A percentile compares a stretch with the other conserved stretches of the same genome.
Conservation (phyloP, 345 rosid genomes). For the sweet orange (Citrus sinensis) region DVS_A1.0 CM039167.1:7202501-7203000, state of each 20-base stretch:
- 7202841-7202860: not conserved
- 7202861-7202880: not conserved
- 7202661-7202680: conserved; percentile 19
- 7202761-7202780: not conserved
- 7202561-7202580: conserved; percentile 4
- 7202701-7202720: not conserved
- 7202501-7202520: conserved; percentile 76
- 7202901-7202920: not conserved
- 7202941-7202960: not conserved
- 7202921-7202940: not conserved
- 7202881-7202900: conserved; percentile 8
- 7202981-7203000: conserved; percentile 4
- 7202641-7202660: not conserved
- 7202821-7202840: not conserved
- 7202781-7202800: not conserved
- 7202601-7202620: conserved; percentile 19
- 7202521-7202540: conserved; percentile 66
- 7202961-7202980: not conserved
- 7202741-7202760: not conserved
- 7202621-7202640: conserved; percentile 15
- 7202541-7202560: conserved; percentile 43
- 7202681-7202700: conserved; percentile 10
- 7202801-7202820: not conserved
- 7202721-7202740: not conserved
- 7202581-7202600: not conserved